Base-by-base conservation (phyloP, 202 grass and related monocot species). In the Zoysia matrella region DNA sequence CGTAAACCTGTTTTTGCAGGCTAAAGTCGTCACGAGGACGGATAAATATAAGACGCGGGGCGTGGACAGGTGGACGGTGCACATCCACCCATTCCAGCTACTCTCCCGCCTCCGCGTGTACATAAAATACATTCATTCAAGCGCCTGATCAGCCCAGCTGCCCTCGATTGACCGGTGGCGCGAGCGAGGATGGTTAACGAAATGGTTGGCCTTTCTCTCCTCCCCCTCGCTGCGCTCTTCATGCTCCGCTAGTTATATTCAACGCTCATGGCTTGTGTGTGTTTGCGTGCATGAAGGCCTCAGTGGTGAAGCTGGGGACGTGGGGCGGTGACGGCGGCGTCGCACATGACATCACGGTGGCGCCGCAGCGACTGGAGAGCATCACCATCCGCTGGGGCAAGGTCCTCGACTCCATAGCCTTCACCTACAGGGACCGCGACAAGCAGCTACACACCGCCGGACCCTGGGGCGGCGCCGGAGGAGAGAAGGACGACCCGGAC, bases 271-370 rank as follows among this genome's bases (percentile, higher is more conserved):
- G 16, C 3, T 6, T 6, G 6, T 43, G 43, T 42, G 45, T 51
- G 47, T 12, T 11, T 11, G 6, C 10, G 15, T 5, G 53, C 52
- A 1, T 54, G 80, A 49, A 67, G 71, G 40, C 61, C 11, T 48
- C 48, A 6, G 49, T 66, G 80, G 80, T 65, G 60, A 82, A 82
- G 80, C n/a, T 82, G 0, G 80, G 80, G 16, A 45, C 70, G 49
- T 82, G 80, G 80, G 80, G 80, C 60, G 71, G 80, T 2, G 50
- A 82, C 60, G 49, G 41, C 41, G 80, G 71, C 3, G 8, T 4
- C 70, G 10, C 50, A 10, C 43, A 6, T 49, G 80, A 82, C 71
- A 8, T 82, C 60, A 47, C 70, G 7, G 80, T 55, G 49, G 80
- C 70, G 80, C 70, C 70, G 80, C 60, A 15, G 70, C 22, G 22